Conservation (phyloP, 257 asterid genomes). For the Verbena officinalis region DNA sequence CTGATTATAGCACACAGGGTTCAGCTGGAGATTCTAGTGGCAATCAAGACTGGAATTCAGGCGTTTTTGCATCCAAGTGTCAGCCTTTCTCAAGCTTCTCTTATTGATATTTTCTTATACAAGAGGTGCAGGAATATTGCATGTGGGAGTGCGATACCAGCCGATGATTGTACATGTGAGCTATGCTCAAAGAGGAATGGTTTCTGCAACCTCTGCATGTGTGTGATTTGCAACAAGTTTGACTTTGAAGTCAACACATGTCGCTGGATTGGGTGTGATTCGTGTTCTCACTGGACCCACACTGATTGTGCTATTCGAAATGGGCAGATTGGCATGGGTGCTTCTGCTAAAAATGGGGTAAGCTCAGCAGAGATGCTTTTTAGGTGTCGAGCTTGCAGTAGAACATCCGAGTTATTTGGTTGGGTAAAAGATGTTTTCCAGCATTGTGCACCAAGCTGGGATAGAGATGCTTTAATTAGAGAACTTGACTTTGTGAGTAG, state of each 20-base stretch:
- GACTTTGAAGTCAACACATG: conserved; percentile 97
- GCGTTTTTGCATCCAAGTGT: conserved; percentile 94
- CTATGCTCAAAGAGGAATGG: conserved; percentile 82
- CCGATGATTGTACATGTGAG: conserved; percentile 85
- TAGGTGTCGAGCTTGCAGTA: conserved; percentile 85
- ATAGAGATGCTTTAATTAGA: conserved; percentile 75
- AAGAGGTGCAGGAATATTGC: conserved; percentile 89
- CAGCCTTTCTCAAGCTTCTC: conserved; percentile 92
- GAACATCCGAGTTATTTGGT: conserved; percentile 85
- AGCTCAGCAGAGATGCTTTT: conserved; percentile 82
- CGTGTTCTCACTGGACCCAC: conserved; percentile 98
- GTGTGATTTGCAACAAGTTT: conserved; percentile 87
- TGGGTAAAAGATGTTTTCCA: conserved; percentile 97
- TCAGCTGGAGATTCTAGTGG: conserved; percentile 84
- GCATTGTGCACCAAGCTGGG: conserved; percentile 97
- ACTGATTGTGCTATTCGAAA: conserved; percentile 93
- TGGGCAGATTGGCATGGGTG: conserved; percentile 81
- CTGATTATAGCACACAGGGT: conserved; percentile 70
- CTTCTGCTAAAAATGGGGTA: conserved; percentile 62
- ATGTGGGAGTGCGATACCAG: conserved; percentile 80
- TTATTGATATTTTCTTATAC: conserved; percentile 79
- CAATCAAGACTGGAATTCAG: conserved; percentile 89
- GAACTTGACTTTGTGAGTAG: conserved; percentile 91
- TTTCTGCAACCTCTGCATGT: conserved; percentile 98
- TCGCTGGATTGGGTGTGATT: conserved; percentile 94